phyloP scores from a whole-genome alignment of 208 protist genomes.

The Leishmania turanica region DNA sequence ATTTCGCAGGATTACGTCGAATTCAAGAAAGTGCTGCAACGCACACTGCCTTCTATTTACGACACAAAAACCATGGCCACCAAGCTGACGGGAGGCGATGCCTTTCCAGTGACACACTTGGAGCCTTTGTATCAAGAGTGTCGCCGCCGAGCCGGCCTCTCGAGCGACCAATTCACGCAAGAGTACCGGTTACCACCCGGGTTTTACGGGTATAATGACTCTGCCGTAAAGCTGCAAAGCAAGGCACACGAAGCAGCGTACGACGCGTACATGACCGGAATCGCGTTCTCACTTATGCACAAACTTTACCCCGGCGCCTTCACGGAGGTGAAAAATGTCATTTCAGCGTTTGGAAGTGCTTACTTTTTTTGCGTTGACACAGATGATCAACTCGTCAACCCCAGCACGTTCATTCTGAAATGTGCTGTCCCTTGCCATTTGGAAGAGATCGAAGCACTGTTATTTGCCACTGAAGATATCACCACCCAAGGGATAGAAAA shows the following conservation, averaged over 20 bases:
- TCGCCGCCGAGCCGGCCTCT: slow-evolving; percentile 18
- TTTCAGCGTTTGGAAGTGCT: slow-evolving; percentile 51
- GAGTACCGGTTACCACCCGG: slow-evolving; percentile 45
- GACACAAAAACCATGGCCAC: slow-evolving; percentile 74
- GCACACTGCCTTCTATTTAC: slow-evolving; percentile 51
- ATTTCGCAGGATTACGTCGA: slow-evolving; percentile 49
- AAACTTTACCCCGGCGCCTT: slow-evolving; percentile 19
- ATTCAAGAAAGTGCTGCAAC: slow-evolving; percentile 49
- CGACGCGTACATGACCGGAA: slow-evolving; percentile 83
- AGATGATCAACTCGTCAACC: slow-evolving; percentile 10
- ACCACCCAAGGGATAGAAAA: background rate
- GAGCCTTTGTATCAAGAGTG: slow-evolving; percentile 45
- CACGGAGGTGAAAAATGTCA: slow-evolving; percentile 39
- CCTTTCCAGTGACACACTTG: slow-evolving; percentile 37
- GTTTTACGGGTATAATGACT: slow-evolving; percentile 60
- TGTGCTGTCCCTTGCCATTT: background rate
- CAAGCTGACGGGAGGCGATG: slow-evolving; percentile 12
- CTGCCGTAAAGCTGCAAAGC: slow-evolving; percentile 8
- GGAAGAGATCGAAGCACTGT: slow-evolving; percentile 28
- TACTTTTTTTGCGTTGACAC: slow-evolving; percentile 32
- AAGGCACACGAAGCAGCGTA: slow-evolving; percentile 75
- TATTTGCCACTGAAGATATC: slow-evolving; percentile 22
- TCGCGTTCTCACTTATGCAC: slow-evolving; percentile 39
- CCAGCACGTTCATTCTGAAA: slow-evolving; percentile 27
- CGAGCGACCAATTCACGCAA: slow-evolving; percentile 6